Conservation (phyloP, 108 stramenopile species). For the Epithemia pelagica region DNA sequence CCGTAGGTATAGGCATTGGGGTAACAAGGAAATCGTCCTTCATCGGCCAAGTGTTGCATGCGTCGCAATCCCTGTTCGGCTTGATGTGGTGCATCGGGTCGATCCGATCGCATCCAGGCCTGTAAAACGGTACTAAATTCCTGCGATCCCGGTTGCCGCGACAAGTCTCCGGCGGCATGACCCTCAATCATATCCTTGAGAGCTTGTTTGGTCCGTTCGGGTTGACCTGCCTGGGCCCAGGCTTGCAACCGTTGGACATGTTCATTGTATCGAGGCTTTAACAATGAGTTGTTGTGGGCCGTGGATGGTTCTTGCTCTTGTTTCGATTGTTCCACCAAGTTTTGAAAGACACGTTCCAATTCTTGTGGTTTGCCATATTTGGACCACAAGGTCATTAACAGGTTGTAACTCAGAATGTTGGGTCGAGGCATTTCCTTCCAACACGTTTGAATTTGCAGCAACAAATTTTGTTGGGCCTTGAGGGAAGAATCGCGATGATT, state of each 20-base stretch:
- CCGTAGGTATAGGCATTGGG: slow-evolving; percentile 3
- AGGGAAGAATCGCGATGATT: not conserved
- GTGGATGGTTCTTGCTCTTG: not conserved
- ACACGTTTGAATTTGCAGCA: not conserved
- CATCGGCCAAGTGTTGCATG: not conserved
- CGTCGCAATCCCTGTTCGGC: not conserved
- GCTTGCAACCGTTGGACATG: slow-evolving; percentile 2
- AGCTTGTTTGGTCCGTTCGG: not conserved
- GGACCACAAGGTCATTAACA: not conserved
- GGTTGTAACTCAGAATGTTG: not conserved
- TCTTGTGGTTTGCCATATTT: too few relatives aligned
- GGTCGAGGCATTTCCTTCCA: not conserved
- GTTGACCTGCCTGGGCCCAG: not conserved
- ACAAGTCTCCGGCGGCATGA: not conserved
- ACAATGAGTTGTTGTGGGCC: not conserved
- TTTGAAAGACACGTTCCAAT: too few relatives aligned
- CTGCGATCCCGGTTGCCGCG: not conserved
- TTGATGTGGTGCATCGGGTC: not conserved
- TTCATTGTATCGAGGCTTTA: not conserved
- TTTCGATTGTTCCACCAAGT: not conserved
- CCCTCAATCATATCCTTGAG: not conserved
- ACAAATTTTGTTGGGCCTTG: not conserved
- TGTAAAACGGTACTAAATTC: slow-evolving; percentile 1
- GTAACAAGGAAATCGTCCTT: not conserved
- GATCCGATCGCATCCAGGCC: slow-evolving; percentile 1